Conservation (phyloP, 257 asterid species). For the Penstemon barbatus region DNA sequence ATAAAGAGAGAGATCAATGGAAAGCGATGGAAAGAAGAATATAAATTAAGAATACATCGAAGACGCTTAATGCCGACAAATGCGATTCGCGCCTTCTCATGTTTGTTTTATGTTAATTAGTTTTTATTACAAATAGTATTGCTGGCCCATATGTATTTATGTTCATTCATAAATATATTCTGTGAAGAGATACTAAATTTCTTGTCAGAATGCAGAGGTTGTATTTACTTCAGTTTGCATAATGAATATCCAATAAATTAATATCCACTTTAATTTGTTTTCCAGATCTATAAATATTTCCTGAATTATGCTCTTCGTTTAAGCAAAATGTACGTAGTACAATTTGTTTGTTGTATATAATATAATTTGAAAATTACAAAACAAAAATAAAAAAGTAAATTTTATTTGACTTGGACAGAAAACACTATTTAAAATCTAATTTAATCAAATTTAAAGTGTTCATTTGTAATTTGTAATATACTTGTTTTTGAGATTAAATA, state of each 20-base stretch:
- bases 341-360: no score
- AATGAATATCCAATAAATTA: conserved; percentile 17
- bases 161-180: conserved; percentile 7
- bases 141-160: neutral
- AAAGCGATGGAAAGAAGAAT: conserved; percentile 31
- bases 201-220: conserved; percentile 29
- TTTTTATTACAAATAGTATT: conserved; percentile 18
- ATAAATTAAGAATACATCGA: neutral
- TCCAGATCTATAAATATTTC: neutral
- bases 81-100: conserved; percentile 14
- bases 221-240: neutral
- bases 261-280: neutral
- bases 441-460: no score
- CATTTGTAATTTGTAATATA: no score
- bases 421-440: no score
- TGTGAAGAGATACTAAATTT: conserved; percentile 21
- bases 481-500: no score
- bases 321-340: no score
- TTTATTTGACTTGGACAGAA: no score
- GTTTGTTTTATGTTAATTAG: conserved; percentile 22
- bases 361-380: no score
- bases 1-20: conserved; percentile 13
- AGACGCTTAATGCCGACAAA: conserved; percentile 1
- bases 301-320: no score
- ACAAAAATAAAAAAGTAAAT: no score